Conservation (phyloP, 1,284 basidiomycete genomes). For the Ganoderma sinense region DNA sequence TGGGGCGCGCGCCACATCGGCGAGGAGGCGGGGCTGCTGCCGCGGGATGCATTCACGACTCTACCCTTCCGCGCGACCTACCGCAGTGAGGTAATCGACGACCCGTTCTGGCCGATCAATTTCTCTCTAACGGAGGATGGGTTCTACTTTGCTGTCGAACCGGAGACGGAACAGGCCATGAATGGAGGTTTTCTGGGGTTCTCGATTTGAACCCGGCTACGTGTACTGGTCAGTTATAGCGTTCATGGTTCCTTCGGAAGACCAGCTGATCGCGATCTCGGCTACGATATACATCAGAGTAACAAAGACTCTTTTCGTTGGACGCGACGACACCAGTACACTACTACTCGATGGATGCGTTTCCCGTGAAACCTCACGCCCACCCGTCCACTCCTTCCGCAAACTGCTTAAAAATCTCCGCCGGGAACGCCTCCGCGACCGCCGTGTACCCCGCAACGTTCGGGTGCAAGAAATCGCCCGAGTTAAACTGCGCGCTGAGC, state of each 20-base stretch:
- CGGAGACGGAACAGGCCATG: too few relatives aligned
- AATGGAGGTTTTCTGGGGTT: too few relatives aligned
- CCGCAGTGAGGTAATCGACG: too few relatives aligned
- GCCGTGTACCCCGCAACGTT: conserved; percentile 53
- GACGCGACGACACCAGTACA: background rate
- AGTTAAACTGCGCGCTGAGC: conserved; percentile 47
- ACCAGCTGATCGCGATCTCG: background rate
- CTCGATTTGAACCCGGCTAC: too few relatives aligned
- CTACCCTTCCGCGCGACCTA: too few relatives aligned
- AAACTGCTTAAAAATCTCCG: conserved; percentile 46
- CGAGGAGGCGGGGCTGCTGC: too few relatives aligned
- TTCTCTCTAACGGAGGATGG: too few relatives aligned
- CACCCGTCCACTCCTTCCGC: conserved; percentile 35
- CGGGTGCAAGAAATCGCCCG: conserved; percentile 56
- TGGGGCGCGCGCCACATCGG: too few relatives aligned
- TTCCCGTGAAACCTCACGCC: conserved; percentile 8
- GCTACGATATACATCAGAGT: background rate
- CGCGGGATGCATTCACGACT: too few relatives aligned
- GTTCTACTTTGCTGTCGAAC: too few relatives aligned
- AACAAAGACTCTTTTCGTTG: background rate
- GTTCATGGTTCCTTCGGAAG: background rate
- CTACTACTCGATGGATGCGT: background rate
- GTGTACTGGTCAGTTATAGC: background rate
- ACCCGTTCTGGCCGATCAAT: too few relatives aligned
- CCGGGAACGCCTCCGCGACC: conserved; percentile 50